Evolutionary conservation across 192 early-diverging fungal species (phyloP).

Genomic region (Mortierella antarctica): DNA sequence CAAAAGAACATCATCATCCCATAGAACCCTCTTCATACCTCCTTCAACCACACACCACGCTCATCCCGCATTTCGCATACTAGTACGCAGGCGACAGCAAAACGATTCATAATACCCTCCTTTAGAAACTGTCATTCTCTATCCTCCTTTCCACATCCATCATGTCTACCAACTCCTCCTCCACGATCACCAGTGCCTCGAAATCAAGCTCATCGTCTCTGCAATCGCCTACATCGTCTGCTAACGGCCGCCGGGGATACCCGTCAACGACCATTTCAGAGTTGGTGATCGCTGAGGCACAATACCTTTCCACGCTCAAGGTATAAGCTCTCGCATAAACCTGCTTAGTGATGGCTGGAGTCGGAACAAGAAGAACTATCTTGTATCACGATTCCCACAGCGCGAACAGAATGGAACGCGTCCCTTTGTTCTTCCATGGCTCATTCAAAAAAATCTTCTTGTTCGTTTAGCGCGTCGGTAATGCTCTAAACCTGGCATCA

Average conservation of each 20-base stretch:
- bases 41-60: not conserved
- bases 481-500: slow-evolving; percentile 35
- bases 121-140: no score
- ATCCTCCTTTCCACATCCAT: no score
- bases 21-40: not conserved
- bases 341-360: not conserved
- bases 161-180: not conserved
- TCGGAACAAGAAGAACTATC: not conserved
- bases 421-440: no score
- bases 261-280: slow-evolving; percentile 35
- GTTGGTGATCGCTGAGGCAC: slow-evolving; percentile 37
- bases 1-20: not conserved
- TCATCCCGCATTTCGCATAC: no score
- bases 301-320: slow-evolving; percentile 48
- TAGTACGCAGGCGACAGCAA: no score
- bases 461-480: slow-evolving; percentile 37
- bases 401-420: no score
- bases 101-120: no score
- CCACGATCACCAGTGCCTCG: not conserved
- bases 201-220: not conserved
- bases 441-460: not conserved
- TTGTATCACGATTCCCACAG: not conserved
- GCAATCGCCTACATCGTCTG: not conserved
- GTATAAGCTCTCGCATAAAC: not conserved
- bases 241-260: not conserved